Percentiles rank a stretch among this genome's conserved stretches.
Conservation (phyloP, 2,329 filamentous ascomycete species). For the Ophiocordyceps camponoti-saundersi region DNA sequence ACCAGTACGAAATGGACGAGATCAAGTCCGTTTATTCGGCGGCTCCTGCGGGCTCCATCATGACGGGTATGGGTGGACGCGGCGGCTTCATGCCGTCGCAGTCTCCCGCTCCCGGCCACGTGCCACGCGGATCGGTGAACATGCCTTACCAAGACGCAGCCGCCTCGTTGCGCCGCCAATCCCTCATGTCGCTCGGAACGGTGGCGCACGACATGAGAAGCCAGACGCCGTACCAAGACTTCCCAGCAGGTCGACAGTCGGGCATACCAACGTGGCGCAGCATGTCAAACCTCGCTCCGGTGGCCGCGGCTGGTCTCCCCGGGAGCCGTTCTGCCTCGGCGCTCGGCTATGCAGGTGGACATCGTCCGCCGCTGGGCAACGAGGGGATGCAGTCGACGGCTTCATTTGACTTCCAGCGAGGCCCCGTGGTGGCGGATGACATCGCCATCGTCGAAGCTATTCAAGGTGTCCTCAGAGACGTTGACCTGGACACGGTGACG, state of each 20-base stretch:
- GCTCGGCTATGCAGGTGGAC: slow-evolving; percentile 29
- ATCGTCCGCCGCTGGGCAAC: slow-evolving; percentile 25
- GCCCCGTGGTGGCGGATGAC: slow-evolving; percentile 55
- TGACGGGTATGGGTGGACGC: slow-evolving; percentile 64
- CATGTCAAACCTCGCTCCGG: slow-evolving; percentile 29
- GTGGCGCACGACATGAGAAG: slow-evolving; percentile 27
- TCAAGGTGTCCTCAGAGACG: slow-evolving; percentile 64
- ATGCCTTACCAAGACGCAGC: slow-evolving; percentile 24
- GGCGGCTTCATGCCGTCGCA: slow-evolving; percentile 68
- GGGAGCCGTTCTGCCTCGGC: slow-evolving; percentile 24
- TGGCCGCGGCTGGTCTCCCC: slow-evolving; percentile 18
- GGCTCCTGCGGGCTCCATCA: slow-evolving; percentile 70
- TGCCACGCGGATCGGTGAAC: slow-evolving; percentile 25
- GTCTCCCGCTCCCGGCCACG: slow-evolving; percentile 53
- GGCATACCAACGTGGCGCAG: slow-evolving; percentile 39
- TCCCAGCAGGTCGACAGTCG: slow-evolving; percentile 33
- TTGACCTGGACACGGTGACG: slow-evolving; percentile 90
- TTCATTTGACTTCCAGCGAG: slow-evolving; percentile 45
- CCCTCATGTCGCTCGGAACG: slow-evolving; percentile 49
- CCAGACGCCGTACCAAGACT: slow-evolving; percentile 42
- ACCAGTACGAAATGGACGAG: slow-evolving; percentile 92
- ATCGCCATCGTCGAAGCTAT: slow-evolving; percentile 70
- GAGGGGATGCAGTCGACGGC: slow-evolving; percentile 30
- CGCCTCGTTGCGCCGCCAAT: slow-evolving; percentile 46
- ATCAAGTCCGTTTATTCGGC: slow-evolving; percentile 95